Evolutionary conservation across 1,139 yeast species (phyloP).

Genomic region (Candida dubliniensis): DNA sequence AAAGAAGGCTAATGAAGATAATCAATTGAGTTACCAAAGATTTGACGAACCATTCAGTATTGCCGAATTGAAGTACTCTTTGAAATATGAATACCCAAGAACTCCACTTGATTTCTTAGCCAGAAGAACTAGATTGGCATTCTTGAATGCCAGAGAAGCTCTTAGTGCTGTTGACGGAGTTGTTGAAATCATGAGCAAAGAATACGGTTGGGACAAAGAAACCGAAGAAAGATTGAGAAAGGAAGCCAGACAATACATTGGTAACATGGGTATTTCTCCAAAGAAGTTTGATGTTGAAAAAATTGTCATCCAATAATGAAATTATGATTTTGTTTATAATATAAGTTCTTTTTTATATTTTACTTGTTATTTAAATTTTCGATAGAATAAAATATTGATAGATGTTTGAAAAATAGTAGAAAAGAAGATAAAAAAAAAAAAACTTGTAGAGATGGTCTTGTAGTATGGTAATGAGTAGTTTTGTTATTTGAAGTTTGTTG

Average conservation of each 20-base stretch:
- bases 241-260: conserved; percentile 57
- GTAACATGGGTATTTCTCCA: conserved; percentile 43
- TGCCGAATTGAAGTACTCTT: conserved; percentile 84
- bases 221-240: conserved; percentile 57
- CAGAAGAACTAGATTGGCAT: conserved; percentile 91
- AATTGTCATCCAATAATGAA: conserved; percentile 10
- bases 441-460: too few species aligned
- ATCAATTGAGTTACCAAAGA: conserved; percentile 46
- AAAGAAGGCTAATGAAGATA: conserved; percentile 30
- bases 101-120: conserved; percentile 89
- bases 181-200: conserved; percentile 79
- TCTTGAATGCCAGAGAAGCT: conserved; percentile 87
- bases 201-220: conserved; percentile 68
- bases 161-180: conserved; percentile 79
- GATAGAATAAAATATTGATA: neutral
- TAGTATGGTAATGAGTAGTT: too few species aligned
- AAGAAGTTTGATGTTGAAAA: conserved; percentile 15
- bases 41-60: conserved; percentile 88
- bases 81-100: conserved; percentile 81
- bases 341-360: neutral
- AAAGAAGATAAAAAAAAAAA: too few species aligned
- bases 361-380: neutral
- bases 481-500: too few species aligned
- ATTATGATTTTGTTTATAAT: neutral
- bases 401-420: too few species aligned